Evolutionary conservation across 768 basidiomycete genomes (phyloP), one percentile per base, ranked within the genome.

Genomic region (Auricularia sp.): DNA sequence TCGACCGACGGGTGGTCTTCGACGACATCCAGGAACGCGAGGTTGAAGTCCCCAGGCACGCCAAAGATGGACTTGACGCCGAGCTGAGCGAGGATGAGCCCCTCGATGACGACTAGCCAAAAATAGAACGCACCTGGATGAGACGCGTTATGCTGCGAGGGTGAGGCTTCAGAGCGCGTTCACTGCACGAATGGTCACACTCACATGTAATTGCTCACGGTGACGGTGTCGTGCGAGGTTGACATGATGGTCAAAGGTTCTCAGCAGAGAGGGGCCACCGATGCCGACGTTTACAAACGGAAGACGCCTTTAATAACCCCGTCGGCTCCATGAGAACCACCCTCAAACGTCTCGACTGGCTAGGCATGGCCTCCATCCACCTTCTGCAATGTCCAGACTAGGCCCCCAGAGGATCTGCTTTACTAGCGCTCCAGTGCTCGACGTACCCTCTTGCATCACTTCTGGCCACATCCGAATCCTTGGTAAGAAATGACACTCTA

Each of bases 11-110:
- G 82, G 71, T 91, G 83, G 66, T 89, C 89, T 73, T 95, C 93
- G 63, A 97, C 80, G 37, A 88, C 78, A 73, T 97, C 93, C 84
- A 93, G 71, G 29, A 68, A 34, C 36, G 58, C 42, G 37, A 92
- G 82, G 72, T 92, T 92, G 68, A 91, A 92, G 73, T 93, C 90
- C n/a, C 92, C 92, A 0, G 92, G 92, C 0, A 93, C 82, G 16
- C 91, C 92, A 65, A 94, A 93, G 78, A 93, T 82, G 58, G 83
- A 81, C 90, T 93, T 82, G 63, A 89, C 85, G 21, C 81, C 82
- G 36, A 90, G 78, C 69, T 90, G 87, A 1, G 79, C 81, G 45
- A 89, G 76, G 34, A 4, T 24, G 24, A 29, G 24, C 16, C 4
- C 29, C 6, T 14, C 24, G 8, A 14, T 24, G 34, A 59, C 56